Evolutionary conservation across 345 rosid species (phyloP).

Genomic region (Aquilaria malaccensis): DNA sequence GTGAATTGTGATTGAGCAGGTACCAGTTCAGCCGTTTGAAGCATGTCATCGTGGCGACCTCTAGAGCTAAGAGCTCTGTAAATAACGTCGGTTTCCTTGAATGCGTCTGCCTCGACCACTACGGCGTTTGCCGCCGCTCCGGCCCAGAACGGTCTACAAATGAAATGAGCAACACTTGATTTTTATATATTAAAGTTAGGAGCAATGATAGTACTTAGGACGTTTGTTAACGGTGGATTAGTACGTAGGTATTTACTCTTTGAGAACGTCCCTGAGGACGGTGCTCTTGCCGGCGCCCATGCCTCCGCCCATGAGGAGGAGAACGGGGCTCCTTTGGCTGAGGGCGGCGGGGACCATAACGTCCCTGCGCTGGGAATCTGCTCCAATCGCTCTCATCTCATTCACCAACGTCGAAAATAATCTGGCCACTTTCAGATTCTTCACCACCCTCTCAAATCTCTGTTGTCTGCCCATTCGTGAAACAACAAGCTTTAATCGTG

Average conservation of each 20-base stretch:
- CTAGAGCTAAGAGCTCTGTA: conserved; percentile 68
- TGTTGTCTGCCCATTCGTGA: conserved; percentile 39
- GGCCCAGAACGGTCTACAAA: conserved; percentile 74
- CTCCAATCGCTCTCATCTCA: conserved; percentile 70
- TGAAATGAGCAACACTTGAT: background rate
- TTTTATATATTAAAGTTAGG: background rate
- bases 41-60: conserved; percentile 80
- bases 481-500: too few relatives aligned
- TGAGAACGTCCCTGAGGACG: conserved; percentile 72
- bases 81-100: conserved; percentile 87
- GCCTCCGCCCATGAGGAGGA: conserved; percentile 96
- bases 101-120: conserved; percentile 91
- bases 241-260: conserved; percentile 37
- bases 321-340: conserved; percentile 73
- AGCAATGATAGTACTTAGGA: background rate
- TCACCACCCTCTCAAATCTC: conserved; percentile 68
- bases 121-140: conserved; percentile 71
- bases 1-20: background rate
- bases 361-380: conserved; percentile 40
- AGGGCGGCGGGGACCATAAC: conserved; percentile 86
- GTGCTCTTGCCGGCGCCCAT: conserved; percentile 99
- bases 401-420: conserved; percentile 68
- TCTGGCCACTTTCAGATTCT: conserved; percentile 59
- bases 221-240: background rate
- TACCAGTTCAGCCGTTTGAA: conserved; percentile 84